These are phyloP conservation scores for Starmerella riodocensis DNA, from an alignment of 805 yeast species.

Conservation along the genomic window DNA sequence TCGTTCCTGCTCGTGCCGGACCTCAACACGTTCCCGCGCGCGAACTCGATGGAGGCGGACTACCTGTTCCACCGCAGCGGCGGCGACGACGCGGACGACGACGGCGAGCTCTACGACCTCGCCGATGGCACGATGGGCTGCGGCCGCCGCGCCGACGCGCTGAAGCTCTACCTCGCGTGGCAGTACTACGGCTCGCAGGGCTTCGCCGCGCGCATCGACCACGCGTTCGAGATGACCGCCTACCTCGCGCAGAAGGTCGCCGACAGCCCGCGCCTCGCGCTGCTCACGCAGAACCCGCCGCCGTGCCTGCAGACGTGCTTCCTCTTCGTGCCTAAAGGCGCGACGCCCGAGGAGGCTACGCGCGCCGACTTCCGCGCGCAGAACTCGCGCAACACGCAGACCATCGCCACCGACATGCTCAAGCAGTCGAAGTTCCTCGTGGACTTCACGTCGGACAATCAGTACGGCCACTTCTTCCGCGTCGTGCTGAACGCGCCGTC, in stretches of 20 bases:
- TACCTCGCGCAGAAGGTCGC: conserved; percentile 41
- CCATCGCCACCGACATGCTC: conserved; percentile 48
- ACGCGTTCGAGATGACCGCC: conserved; percentile 53
- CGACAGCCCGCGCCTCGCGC: conserved; percentile 34
- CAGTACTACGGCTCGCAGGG: conserved; percentile 62
- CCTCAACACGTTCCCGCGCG: conserved; percentile 47
- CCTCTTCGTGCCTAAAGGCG: conserved; percentile 43
- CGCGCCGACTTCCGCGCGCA: conserved; percentile 22
- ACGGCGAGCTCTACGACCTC: conserved; percentile 54
- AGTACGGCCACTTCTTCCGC: conserved; percentile 67
- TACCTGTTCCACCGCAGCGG: conserved; percentile 58
- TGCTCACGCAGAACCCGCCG: conserved; percentile 47
- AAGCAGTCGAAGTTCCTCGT: conserved; percentile 52
- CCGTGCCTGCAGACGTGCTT: conserved; percentile 79
- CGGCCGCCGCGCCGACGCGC: conserved; percentile 72
- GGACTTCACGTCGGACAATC: conserved; percentile 59
- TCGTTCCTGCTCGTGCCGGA: conserved; percentile 66
- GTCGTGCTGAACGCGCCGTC: conserved; percentile 70
- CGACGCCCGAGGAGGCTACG: conserved; percentile 12
- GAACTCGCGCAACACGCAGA: conserved; percentile 46
- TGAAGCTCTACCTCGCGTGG: conserved; percentile 72
- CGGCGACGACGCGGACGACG: conserved; percentile 40
- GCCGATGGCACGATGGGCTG: conserved; percentile 91
- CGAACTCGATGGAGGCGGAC: conserved; percentile 69
- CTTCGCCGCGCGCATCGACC: conserved; percentile 52